phyloP scores from a whole-genome alignment of 2,329 filamentous ascomycete genomes.

The Colletotrichum gloeosporioides region DNA sequence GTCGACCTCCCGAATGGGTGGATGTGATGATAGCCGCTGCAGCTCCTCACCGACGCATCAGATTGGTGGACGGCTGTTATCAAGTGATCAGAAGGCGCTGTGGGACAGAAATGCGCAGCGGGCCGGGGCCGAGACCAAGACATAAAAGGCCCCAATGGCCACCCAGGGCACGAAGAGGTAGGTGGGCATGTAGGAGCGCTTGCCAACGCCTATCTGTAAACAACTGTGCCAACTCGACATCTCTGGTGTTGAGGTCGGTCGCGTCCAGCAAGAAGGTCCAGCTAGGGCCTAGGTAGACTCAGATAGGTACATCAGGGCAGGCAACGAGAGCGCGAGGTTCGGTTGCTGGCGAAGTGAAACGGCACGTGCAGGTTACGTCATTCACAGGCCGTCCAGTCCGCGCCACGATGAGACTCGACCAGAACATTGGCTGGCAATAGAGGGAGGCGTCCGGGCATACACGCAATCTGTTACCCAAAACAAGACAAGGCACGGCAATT shows the following conservation, averaged over 20 bases:
- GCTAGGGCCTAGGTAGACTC: background rate
- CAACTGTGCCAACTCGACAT: background rate
- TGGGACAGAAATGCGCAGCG: background rate
- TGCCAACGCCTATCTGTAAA: background rate
- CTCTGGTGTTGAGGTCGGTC: background rate
- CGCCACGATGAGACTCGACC: background rate
- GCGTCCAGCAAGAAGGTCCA: background rate
- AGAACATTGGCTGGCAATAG: conserved; percentile 3
- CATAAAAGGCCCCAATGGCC: background rate
- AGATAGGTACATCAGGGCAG: background rate
- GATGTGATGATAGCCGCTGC: background rate
- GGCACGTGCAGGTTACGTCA: conserved; percentile 19
- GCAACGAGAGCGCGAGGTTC: background rate
- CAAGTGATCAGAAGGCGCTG: background rate
- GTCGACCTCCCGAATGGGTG: background rate
- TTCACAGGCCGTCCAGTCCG: background rate
- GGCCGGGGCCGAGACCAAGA: background rate
- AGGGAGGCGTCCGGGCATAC: conserved; percentile 6
- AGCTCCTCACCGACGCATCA: background rate
- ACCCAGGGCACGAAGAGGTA: background rate
- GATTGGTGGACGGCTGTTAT: background rate
- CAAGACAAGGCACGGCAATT: conserved; percentile 1
- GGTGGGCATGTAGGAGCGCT: background rate
- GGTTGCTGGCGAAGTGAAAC: background rate
- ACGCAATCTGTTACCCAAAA: conserved; percentile 4